Percentiles rank a stretch among this genome's conserved stretches.
Conservation (phyloP, 2,329 filamentous ascomycete genomes). For the Cercospora janseana region DNA sequence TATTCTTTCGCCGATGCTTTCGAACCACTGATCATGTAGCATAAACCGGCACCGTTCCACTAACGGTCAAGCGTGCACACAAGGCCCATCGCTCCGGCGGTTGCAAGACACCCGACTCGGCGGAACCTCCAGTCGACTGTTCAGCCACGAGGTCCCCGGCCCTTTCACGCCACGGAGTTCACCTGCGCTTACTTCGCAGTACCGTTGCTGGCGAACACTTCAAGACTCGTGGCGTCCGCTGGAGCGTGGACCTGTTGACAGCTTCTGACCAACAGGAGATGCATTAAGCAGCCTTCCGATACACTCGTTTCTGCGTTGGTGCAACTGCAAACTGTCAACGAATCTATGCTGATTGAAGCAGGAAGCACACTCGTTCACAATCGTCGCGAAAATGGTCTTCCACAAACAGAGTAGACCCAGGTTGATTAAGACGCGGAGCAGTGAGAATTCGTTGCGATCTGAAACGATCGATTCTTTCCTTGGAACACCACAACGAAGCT, state of each 20-base stretch:
- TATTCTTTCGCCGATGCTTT: neutral
- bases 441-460: constrained; percentile 6
- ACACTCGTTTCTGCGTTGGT: too few relatives aligned
- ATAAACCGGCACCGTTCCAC: neutral
- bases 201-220: neutral
- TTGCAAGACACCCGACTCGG: too few relatives aligned
- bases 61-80: neutral
- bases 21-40: neutral
- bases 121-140: too few relatives aligned
- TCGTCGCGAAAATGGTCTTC: constrained; percentile 10
- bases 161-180: too few relatives aligned
- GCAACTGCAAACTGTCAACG: neutral
- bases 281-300: too few relatives aligned
- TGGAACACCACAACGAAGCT: constrained; percentile 8
- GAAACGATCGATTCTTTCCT: constrained; percentile 5
- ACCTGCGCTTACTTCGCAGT: neutral
- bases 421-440: constrained; percentile 15
- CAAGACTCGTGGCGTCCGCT: too few relatives aligned
- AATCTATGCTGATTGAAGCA: neutral
- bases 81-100: too few relatives aligned
- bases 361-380: constrained; percentile 1
- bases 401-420: constrained; percentile 13
- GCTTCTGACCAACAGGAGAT: too few relatives aligned
- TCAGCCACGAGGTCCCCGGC: too few relatives aligned
- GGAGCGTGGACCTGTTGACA: too few relatives aligned